Percentiles rank a stretch among this genome's conserved stretches.
These are phyloP conservation scores for Phytophthora cactorum DNA, from an alignment of 352 stramenopile genomes.

Conservation along the genomic window DNA sequence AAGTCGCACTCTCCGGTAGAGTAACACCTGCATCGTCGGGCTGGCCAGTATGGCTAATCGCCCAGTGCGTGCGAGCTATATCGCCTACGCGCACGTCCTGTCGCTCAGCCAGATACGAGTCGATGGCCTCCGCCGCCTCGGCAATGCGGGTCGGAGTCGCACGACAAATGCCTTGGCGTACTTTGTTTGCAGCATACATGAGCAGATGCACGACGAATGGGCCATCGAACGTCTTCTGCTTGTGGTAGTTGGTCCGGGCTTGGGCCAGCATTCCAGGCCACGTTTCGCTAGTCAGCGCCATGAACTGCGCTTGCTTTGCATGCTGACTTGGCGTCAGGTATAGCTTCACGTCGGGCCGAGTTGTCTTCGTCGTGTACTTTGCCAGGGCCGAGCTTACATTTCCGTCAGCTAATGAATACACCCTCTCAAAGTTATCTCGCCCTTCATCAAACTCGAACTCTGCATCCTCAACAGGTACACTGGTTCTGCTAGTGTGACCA, in stretches of 20 bases:
- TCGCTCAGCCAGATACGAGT: slow-evolving; percentile 1
- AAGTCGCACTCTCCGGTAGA: neutral
- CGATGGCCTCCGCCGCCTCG: slow-evolving; percentile 13
- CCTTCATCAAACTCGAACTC: slow-evolving; percentile 14
- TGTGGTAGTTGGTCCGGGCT: slow-evolving; percentile 4
- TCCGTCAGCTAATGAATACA: slow-evolving; percentile 1
- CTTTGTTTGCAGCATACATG: slow-evolving; percentile 8
- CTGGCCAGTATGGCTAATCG: slow-evolving; percentile 14
- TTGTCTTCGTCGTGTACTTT: slow-evolving; percentile 11
- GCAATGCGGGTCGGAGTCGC: neutral
- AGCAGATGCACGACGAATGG: slow-evolving; percentile 6
- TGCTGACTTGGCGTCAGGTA: slow-evolving; percentile 14
- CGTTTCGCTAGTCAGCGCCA: neutral
- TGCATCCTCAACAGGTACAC: too few relatives aligned
- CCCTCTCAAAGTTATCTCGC: slow-evolving; percentile 8
- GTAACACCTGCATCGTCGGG: slow-evolving; percentile 1
- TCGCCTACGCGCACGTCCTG: slow-evolving; percentile 9
- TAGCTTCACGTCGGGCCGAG: slow-evolving; percentile 4
- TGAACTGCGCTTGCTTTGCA: neutral
- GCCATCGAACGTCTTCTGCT: slow-evolving; percentile 6
- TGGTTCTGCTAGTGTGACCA: slow-evolving; percentile 10
- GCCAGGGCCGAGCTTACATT: slow-evolving; percentile 4
- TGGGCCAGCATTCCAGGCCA: neutral
- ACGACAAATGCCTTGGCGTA: slow-evolving; percentile 3
- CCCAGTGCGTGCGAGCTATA: slow-evolving; percentile 18